Evolutionary conservation across 1,284 basidiomycete genomes (phyloP).

Genomic region (Boletellus deceptivus): DNA sequence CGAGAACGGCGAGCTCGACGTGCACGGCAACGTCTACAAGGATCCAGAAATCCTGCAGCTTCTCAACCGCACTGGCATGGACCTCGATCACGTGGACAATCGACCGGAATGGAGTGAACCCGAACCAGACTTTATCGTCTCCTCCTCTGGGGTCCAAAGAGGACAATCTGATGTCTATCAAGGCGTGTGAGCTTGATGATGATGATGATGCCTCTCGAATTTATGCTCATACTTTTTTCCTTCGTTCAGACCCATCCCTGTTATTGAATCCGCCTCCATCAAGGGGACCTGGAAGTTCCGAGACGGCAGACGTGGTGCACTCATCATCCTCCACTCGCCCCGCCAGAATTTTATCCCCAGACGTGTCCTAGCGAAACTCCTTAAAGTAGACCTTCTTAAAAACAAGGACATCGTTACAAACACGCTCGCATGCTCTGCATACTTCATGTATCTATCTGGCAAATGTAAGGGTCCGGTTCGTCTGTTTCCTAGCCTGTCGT

Average conservation of each 20-base stretch:
- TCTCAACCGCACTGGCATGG: neutral
- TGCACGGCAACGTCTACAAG: conserved; percentile 21
- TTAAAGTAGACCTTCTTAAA: neutral
- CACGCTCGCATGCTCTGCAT: conserved; percentile 16
- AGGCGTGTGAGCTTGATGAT: neutral
- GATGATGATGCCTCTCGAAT: neutral
- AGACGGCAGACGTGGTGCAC: conserved; percentile 8
- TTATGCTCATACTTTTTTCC: no score
- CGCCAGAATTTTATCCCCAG: conserved; percentile 8
- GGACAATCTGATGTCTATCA: neutral
- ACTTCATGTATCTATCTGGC: conserved; percentile 19
- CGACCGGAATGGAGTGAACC: neutral
- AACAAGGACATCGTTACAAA: conserved; percentile 14
- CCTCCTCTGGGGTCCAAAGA: conserved; percentile 8
- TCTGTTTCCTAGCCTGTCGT: neutral
- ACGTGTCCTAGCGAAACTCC: neutral
- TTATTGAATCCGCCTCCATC: conserved; percentile 6
- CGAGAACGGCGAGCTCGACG: conserved; percentile 5
- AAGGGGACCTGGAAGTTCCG: conserved; percentile 19
- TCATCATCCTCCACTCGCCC: conserved; percentile 14
- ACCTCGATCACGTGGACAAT: neutral
- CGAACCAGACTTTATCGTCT: conserved; percentile 2
- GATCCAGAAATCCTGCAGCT: neutral
- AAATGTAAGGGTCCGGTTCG: conserved; percentile 5
- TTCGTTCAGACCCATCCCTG: conserved; percentile 3